Conservation (phyloP, 1,284 basidiomycete genomes). For the Thecaphora frezii region DNA sequence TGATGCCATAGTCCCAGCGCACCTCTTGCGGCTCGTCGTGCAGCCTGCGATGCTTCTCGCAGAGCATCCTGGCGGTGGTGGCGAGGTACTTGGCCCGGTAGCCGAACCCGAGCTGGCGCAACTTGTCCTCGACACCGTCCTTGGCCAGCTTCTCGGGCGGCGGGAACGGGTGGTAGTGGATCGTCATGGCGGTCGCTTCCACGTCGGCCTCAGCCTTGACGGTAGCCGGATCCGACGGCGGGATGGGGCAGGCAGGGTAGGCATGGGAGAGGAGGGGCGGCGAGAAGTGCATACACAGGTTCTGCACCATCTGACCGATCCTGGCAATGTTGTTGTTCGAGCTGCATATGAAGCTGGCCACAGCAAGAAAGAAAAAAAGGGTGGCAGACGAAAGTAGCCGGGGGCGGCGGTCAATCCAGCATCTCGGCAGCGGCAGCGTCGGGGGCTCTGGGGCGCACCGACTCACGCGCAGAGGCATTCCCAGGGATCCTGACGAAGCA, state of each 20-base stretch:
- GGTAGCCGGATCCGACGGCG: slow-evolving; percentile 21
- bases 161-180: slow-evolving; percentile 81
- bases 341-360: slow-evolving; percentile 92
- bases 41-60: slow-evolving; percentile 59
- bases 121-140: slow-evolving; percentile 62
- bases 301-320: slow-evolving; percentile 58
- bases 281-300: slow-evolving; percentile 63
- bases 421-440: no score
- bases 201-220: slow-evolving; percentile 7
- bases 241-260: slow-evolving; percentile 40
- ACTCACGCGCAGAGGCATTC: slow-evolving; percentile 61
- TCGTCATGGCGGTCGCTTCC: slow-evolving; percentile 1
- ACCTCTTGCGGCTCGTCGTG: background rate
- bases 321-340: slow-evolving; percentile 84
- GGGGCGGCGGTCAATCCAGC: no score
- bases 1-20: slow-evolving; percentile 3
- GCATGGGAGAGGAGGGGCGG: slow-evolving; percentile 62
- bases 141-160: slow-evolving; percentile 70
- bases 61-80: slow-evolving; percentile 75
- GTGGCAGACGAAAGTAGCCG: no score
- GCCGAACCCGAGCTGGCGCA: slow-evolving; percentile 87
- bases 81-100: slow-evolving; percentile 91
- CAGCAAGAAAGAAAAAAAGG: background rate
- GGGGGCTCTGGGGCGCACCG: no score
- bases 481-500: slow-evolving; percentile 92